Base-by-base conservation (phyloP, 2,329 filamentous ascomycete genomes). In the Fusarium caatingaense region DNA sequence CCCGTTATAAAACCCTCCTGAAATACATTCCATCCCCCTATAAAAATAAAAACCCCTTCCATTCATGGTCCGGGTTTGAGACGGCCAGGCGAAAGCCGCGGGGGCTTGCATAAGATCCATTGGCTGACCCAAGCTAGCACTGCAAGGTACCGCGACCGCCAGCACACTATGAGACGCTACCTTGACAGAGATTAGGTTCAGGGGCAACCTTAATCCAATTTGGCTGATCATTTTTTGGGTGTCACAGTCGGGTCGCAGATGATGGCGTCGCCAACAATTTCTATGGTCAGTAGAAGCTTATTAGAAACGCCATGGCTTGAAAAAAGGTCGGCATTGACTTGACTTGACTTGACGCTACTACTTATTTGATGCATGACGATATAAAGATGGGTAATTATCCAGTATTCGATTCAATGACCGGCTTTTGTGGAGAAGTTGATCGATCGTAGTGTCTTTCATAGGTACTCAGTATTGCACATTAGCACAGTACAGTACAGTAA, bases 141-240 rank as follows among this genome's bases (percentile, higher is more conserved):
- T 71, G 68, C 67, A 70, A 70, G 67, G 68, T 70, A 70, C 67
- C 62, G 45, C 40, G 23, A 37, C 67, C 60, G 57, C 62, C 27
- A 47, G 30, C 37, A 59, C 23, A 68, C 21, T 68, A 65, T 68
- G 60, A 53, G 42, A 30, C 59, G 40, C 44, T 68, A 68, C 65
- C 65, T 62, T 16, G 32, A 47, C 34, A 20, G n/a, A 44, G 63
- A 58, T 71, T 68, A 55, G 51, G 49, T 58, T 70, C 67, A 70
- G 67, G 67, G 67, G 67, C 54, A 56, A 41, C 28, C 40, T 44
- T 21, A 59, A 48, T 46, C 34, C 28, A 41, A 41, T 60, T 44
- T 53, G 51, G 41, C 53, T 69, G 25, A 34, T 23, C 28, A 28
- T 47, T 28, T 50, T 50, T 40, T n/a, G 46, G 46, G 21, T 44